Evolutionary conservation across 108 stramenopile species (phyloP).

Genomic region (Cyclotella choctawhatcheeana): DNA sequence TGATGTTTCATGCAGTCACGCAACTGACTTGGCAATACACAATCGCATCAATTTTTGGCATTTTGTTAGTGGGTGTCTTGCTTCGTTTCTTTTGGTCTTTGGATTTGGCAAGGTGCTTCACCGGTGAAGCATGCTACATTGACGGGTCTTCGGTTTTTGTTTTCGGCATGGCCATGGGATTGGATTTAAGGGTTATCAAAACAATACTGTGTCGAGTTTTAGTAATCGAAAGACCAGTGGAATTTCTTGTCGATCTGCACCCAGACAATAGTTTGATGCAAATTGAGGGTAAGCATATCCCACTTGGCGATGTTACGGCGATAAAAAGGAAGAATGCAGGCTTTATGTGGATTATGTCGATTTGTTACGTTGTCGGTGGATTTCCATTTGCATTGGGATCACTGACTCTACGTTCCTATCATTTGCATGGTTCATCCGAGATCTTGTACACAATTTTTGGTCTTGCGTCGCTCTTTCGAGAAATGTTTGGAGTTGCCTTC

Average conservation of each 20-base stretch:
- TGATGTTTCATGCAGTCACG: conserved; percentile 14
- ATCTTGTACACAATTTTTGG: conserved; percentile 16
- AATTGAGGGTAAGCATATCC: conserved; percentile 19
- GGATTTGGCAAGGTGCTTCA: conserved; percentile 12
- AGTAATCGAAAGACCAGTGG: conserved; percentile 24
- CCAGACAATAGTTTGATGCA: conserved; percentile 33
- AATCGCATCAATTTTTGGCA: conserved; percentile 10
- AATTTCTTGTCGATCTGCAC: conserved; percentile 39
- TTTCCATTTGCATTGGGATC: conserved; percentile 34
- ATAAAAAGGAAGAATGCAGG: conserved; percentile 11
- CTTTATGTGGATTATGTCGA: conserved; percentile 17
- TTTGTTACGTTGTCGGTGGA: conserved; percentile 30
- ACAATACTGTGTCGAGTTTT: conserved; percentile 23
- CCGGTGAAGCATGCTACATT: conserved; percentile 9
- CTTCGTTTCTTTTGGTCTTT: conserved; percentile 7
- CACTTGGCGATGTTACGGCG: conserved; percentile 16
- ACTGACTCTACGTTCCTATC: conserved; percentile 18
- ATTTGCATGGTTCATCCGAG: not conserved
- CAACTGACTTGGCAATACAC: conserved; percentile 35
- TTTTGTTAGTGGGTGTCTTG: not conserved
- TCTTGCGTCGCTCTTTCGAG: conserved; percentile 38
- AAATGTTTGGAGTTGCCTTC: conserved; percentile 25
- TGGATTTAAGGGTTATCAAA: conserved; percentile 22
- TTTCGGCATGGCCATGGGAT: conserved; percentile 7
- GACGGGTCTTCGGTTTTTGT: conserved; percentile 12